Evolutionary conservation across 805 yeast genomes (phyloP), one percentile per base, ranked within the genome.

Genomic region (Hanseniaspora clermontiae): DNA sequence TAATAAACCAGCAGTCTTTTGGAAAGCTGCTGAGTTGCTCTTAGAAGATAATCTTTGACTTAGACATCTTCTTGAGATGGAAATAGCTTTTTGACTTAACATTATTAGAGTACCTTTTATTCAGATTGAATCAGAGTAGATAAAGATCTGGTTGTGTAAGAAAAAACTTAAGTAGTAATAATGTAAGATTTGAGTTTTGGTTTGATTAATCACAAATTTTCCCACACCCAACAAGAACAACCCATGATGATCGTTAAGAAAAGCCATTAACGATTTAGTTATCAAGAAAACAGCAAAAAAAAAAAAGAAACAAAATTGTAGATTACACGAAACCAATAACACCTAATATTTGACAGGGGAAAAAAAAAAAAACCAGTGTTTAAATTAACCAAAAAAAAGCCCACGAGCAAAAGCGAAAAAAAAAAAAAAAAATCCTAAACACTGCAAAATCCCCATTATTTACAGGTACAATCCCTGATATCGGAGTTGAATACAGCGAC

Each of bases 51-150:
- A 17, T 17, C 17, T 43, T 37, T 51, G 49, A 40, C 47, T 51
- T n/a, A 51, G 43, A 14, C 38, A 43, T 32, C 47, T 51, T 24
- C 36, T 51, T 2, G 55, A 36, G 17, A 51, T 20, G 38, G 49
- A 36, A 43, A 51, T 43, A 10, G 43, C 55, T 37, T 43, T 51
- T 34, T 51, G 55, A 24, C 47, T 51, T 24, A 51, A 43, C 55
- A 51, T 51, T 43, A n/a, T 38, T 12, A 27, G 31, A 20, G 6
- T 24, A 15, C 15, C n/a, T 38, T 38, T 38, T 38, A 34, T 34
- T 34, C 14, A 34, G 37, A 34, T 34, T 34, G 11, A 7, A 34
- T 34, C 37, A 9, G 37, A 34, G 37, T 34, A 12, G 11, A 34
- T 34, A 34, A 11, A 10, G 37, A 34, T 34, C 14, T 12, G 14